A percentile compares a stretch with the other conserved stretches of the same genome.
Conservation (phyloP, 306 rosid species). For the Cucumis melo region DNA sequence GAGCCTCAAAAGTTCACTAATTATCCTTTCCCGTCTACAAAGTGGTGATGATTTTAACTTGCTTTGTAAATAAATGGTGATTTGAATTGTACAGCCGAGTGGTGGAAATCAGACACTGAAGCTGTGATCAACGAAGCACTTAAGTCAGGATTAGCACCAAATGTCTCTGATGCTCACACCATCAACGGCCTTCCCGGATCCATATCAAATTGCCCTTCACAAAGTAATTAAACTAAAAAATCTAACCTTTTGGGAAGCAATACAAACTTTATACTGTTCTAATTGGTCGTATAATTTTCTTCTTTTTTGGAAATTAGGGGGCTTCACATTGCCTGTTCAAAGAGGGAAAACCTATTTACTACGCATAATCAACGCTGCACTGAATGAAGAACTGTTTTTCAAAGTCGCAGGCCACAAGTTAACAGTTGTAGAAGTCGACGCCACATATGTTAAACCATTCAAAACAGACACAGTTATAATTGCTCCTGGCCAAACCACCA, state of each 20-base stretch:
- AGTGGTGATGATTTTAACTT: background rate
- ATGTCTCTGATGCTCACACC: constrained; percentile 84
- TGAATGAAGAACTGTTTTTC: constrained; percentile 89
- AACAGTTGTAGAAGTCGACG: constrained; percentile 75
- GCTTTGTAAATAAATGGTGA: background rate
- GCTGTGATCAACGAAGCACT: constrained; percentile 72
- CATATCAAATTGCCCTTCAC: constrained; percentile 44
- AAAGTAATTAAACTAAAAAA: constrained; percentile 18
- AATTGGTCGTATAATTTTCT: background rate
- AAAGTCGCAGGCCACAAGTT: constrained; percentile 71
- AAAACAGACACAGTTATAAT: constrained; percentile 43
- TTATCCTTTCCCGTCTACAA: background rate
- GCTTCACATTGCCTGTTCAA: constrained; percentile 39
- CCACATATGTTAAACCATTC: constrained; percentile 69
- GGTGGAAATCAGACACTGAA: constrained; percentile 97
- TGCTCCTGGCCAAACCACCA: constrained; percentile 88
- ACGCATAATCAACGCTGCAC: constrained; percentile 90
- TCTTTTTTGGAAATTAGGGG: constrained; percentile 17
- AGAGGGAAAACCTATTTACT: constrained; percentile 55
- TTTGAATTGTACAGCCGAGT: constrained; percentile 39
- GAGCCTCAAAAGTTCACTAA: background rate
- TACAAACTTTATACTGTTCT: background rate
- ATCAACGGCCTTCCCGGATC: constrained; percentile 76
- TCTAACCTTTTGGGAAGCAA: background rate
- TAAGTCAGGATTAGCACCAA: constrained; percentile 67